Conservation (phyloP, 257 asterid species). For the Solanum commersonii region DNA sequence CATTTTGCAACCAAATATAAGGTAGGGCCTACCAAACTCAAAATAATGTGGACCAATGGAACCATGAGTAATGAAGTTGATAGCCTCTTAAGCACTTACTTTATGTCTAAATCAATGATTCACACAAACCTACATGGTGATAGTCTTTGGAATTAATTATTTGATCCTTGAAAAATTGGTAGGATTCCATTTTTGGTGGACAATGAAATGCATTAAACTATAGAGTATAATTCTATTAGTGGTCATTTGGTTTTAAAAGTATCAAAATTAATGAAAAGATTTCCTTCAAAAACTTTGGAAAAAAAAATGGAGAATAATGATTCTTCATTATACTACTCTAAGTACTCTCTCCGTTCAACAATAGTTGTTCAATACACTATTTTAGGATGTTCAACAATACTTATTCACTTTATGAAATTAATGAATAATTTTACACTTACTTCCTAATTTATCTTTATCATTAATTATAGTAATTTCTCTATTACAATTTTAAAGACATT, state of each 20-base stretch:
- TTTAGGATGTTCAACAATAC: no score
- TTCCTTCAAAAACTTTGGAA: background rate
- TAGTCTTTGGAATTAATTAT: constrained; percentile 8
- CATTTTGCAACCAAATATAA: background rate
- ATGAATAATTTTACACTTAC: no score
- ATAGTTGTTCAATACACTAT: background rate
- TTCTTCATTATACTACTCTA: no score
- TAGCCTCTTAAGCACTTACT: constrained; percentile 3
- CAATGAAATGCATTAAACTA: background rate
- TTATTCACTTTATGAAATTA: no score
- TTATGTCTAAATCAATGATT: constrained; percentile 10
- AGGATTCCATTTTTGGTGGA: background rate
- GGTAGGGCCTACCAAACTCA: background rate
- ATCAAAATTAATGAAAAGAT: background rate
- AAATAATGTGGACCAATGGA: background rate
- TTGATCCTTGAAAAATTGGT: constrained; percentile 1
- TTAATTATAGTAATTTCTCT: no score
- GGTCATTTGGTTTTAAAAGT: background rate
- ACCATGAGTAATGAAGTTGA: background rate
- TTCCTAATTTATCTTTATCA: no score
- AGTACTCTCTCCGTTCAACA: background rate
- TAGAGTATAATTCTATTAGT: background rate
- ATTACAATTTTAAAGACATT: no score
- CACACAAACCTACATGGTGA: background rate
- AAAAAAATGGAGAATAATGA: background rate